Evolutionary conservation across 2,329 filamentous ascomycete species (phyloP).

Genomic region (Penicillium verrucosum): DNA sequence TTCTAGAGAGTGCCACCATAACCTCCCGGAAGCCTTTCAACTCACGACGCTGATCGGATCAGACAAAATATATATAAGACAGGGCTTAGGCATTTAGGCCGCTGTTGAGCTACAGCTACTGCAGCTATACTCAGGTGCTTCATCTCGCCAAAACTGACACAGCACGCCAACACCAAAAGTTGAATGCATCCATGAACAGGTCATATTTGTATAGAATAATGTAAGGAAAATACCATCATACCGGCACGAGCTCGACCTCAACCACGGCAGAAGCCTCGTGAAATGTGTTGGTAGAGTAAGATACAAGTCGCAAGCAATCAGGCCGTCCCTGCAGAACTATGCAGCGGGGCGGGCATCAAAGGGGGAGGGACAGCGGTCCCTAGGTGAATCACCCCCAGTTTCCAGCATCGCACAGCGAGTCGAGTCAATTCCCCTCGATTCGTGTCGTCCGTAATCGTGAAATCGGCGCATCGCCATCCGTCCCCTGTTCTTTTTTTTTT

Average conservation of each 20-base stretch:
- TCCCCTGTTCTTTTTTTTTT: conserved; percentile 15
- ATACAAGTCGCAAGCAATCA: conserved; percentile 34
- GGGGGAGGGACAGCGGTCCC: conserved; percentile 17
- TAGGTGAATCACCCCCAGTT: conserved; percentile 13
- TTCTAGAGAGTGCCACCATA: background rate
- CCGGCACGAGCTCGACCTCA: conserved; percentile 1
- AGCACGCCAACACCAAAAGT: background rate
- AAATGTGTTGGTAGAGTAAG: conserved; percentile 33
- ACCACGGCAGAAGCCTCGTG: conserved; percentile 22
- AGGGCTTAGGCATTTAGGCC: no score
- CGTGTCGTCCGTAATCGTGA: conserved; percentile 11
- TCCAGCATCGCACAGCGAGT: conserved; percentile 10
- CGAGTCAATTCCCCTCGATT: conserved; percentile 9
- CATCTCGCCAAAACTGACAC: background rate
- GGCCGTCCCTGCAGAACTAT: conserved; percentile 26
- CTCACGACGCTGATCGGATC: background rate
- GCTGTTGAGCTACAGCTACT: background rate
- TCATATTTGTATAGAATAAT: conserved; percentile 12
- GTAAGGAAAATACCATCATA: conserved; percentile 7
- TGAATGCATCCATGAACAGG: background rate
- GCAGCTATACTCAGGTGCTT: background rate
- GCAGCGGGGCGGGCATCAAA: conserved; percentile 18
- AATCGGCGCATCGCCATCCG: conserved; percentile 4
- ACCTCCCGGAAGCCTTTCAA: no score
- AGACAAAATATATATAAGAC: background rate